Base-by-base conservation (phyloP, 768 basidiomycete species). In the Hemileccinum rubropunctum region DNA sequence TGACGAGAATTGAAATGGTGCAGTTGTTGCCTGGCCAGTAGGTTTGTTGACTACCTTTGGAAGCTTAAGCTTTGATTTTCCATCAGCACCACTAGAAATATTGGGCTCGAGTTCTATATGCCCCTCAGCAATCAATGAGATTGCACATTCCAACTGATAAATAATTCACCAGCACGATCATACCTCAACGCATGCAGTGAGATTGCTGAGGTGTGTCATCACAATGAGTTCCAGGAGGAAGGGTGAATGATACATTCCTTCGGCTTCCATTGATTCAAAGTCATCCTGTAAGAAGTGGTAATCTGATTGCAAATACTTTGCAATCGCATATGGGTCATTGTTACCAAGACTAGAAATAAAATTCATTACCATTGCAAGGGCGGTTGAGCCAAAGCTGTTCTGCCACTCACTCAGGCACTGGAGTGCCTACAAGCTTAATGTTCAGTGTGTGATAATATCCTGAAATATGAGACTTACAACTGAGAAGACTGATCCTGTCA, bases 331-430 rank as follows among this genome's bases (percentile, higher is more conserved):
- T 6, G 40, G 35, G 33, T 54, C 53, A 30, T n/a, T 11, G 3
- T 42, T n/a, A n/a, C n/a, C 14, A 2, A 43, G 13, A n/a, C 18
- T 43, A 6, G 33, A 18, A n/a, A 53, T 45, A 23, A 50, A 53
- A 21, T 32, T n/a, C 11, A 52, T 45, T 46, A 56, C 28, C 42
- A 52, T 45, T 6, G 17, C 28, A 27, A 39, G 20, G n/a, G 54
- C 50, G 23, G 50, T 48, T 17, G 50, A 52, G 18, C 54, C 23
- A 15, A 56, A 41, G 14, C 46, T 13, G 32, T 28, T 52, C 15
- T 26, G 42, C 54, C 54, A 56, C 45, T 51, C 41, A 23, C 34
- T 15, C 13, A 55, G 15, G 20, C 45, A 17, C 34, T 55, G 54
- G 12, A 15, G 30, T 8, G 30, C 35, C 53, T 54, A 27, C 20